These are phyloP conservation scores for Hansfordia pulvinata DNA, from an alignment of 2,329 filamentous ascomycete genomes.

Conservation along the genomic window DNA sequence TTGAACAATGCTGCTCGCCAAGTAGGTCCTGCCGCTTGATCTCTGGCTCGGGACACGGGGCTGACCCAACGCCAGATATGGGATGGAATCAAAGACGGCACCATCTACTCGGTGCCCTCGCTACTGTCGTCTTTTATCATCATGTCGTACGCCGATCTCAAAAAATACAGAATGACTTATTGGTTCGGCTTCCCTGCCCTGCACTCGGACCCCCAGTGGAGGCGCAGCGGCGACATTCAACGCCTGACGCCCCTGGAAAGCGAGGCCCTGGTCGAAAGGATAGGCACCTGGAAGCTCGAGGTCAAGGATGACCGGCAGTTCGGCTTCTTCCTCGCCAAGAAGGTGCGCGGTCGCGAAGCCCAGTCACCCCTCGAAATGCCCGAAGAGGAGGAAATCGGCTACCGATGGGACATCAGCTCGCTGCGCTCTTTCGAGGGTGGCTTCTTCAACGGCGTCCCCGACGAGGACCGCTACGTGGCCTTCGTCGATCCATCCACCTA, in stretches of 20 bases:
- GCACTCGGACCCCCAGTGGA: constrained; percentile 80
- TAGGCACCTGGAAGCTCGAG: constrained; percentile 78
- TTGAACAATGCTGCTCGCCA: constrained; percentile 68
- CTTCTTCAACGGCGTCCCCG: constrained; percentile 64
- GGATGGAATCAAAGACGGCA: constrained; percentile 94
- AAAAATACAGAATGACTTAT: constrained; percentile 96
- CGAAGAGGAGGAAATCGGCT: constrained; percentile 43
- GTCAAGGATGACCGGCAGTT: constrained; percentile 75
- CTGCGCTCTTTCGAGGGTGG: constrained; percentile 70
- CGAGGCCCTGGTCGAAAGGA: constrained; percentile 62
- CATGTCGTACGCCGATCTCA: constrained; percentile 87
- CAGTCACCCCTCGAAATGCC: constrained; percentile 36
- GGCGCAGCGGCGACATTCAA: constrained; percentile 37
- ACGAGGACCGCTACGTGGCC: constrained; percentile 68
- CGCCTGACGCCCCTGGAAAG: constrained; percentile 57
- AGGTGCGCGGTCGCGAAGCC: constrained; percentile 29
- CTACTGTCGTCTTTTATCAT: constrained; percentile 80
- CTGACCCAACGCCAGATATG: constrained; percentile 56
- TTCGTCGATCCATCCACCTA: constrained; percentile 94
- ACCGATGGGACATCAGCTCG: constrained; percentile 64
- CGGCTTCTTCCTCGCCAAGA: constrained; percentile 93
- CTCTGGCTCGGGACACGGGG: constrained; percentile 1
- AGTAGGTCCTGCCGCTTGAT: constrained; percentile 29
- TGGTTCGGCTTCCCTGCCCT: constrained; percentile 95
- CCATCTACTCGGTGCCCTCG: constrained; percentile 89